phyloP scores from a whole-genome alignment of 164 flowering plant genomes.

The Vitis rotundifolia region DNA sequence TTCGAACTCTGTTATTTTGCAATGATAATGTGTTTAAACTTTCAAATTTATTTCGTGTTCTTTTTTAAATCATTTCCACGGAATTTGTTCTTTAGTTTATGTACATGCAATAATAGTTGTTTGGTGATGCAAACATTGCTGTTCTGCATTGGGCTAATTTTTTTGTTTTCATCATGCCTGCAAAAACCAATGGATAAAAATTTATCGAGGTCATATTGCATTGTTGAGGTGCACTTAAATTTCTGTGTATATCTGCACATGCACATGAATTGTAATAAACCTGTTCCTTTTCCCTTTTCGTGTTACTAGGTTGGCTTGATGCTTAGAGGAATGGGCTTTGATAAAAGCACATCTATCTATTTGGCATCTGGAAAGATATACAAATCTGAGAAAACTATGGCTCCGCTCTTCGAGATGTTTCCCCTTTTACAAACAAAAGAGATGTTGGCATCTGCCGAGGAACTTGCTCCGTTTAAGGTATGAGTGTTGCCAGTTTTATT shows the following conservation, averaged over 20 bases:
- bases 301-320: conserved; percentile 84
- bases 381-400: conserved; percentile 77
- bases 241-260: too few relatives aligned
- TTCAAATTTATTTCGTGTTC: neutral
- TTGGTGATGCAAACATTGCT: neutral
- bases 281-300: too few relatives aligned
- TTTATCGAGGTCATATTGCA: too few relatives aligned
- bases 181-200: too few relatives aligned
- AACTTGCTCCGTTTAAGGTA: conserved; percentile 82
- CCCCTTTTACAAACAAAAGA: conserved; percentile 85
- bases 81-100: neutral
- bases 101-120: neutral
- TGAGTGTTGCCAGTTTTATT: conserved; percentile 1
- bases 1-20: neutral
- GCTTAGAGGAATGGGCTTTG: conserved; percentile 99
- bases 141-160: too few relatives aligned
- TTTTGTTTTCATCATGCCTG: too few relatives aligned
- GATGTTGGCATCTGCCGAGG: conserved; percentile 67
- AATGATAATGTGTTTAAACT: neutral
- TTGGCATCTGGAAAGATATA: conserved; percentile 95
- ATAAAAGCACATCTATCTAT: conserved; percentile 73
- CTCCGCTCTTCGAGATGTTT: conserved; percentile 86
- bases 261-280: too few relatives aligned
- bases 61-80: neutral
- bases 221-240: too few relatives aligned